Evolutionary conservation across 495 filamentous ascomycete genomes (phyloP).

Genomic region (Trichocladium uniseriatum): DNA sequence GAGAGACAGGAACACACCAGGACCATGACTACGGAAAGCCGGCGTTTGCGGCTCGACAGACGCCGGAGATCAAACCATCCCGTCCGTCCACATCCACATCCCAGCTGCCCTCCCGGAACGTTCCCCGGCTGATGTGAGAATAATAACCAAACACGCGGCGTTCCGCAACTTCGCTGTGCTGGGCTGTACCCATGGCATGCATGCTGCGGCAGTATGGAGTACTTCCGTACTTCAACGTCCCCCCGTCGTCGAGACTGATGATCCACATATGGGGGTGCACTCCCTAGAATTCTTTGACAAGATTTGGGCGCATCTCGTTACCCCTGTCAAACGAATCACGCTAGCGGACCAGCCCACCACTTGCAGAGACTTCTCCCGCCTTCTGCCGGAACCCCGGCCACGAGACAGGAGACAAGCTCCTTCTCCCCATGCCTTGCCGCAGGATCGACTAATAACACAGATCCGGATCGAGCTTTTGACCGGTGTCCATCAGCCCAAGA

Average conservation of each 20-base stretch:
- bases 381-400: slow-evolving; percentile 16
- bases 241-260: background rate
- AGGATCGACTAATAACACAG: slow-evolving; percentile 1
- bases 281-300: too few species aligned
- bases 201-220: background rate
- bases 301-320: background rate
- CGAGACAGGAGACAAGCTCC: background rate
- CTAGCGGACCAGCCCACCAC: slow-evolving; percentile 14
- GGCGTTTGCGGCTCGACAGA: background rate
- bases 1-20: background rate
- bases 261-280: too few species aligned
- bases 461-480: background rate
- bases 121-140: too few species aligned
- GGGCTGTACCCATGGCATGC: too few species aligned
- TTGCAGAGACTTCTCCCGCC: slow-evolving; percentile 19
- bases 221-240: background rate
- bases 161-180: too few species aligned
- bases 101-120: too few species aligned
- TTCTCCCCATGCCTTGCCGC: background rate
- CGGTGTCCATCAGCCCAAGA: background rate
- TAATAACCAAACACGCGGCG: too few species aligned
- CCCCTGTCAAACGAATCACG: slow-evolving; percentile 6
- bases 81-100: too few species aligned
- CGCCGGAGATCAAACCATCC: slow-evolving; percentile 8
- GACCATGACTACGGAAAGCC: too few species aligned